Percentiles rank a stretch among this genome's conserved stretches.
These are phyloP conservation scores for Pholiota microspora DNA, from an alignment of 768 basidiomycete species.

Conservation along the genomic window DNA sequence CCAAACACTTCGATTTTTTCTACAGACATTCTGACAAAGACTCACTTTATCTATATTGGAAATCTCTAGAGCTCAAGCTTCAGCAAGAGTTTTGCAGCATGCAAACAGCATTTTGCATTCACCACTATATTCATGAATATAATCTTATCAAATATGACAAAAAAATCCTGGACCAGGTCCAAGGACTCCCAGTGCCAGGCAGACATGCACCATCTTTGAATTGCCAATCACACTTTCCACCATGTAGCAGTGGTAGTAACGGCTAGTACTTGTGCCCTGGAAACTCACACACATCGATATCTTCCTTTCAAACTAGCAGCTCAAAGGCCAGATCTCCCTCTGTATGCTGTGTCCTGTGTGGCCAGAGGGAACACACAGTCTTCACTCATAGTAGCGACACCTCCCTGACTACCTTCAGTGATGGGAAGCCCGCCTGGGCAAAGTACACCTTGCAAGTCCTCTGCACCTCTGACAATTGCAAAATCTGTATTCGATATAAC, in stretches of 20 bases:
- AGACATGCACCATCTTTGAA: no score
- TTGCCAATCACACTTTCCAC: not conserved
- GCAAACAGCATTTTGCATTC: not conserved
- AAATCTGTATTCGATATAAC: not conserved
- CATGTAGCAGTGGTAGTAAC: not conserved
- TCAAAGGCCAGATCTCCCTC: not conserved
- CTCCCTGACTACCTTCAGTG: not conserved
- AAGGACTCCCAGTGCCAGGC: no score
- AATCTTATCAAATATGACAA: not conserved
- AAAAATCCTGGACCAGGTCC: not conserved
- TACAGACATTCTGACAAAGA: not conserved
- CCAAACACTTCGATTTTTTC: not conserved
- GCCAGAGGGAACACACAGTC: not conserved
- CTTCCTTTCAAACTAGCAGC: not conserved
- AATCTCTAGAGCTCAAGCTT: not conserved
- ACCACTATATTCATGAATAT: not conserved
- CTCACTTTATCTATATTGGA: not conserved
- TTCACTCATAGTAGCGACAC: not conserved
- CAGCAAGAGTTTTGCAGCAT: not conserved
- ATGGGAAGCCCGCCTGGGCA: not conserved
- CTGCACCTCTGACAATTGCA: not conserved
- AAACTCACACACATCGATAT: not conserved
- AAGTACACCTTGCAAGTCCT: not conserved
- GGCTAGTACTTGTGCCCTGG: not conserved
- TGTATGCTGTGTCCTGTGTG: not conserved